These are phyloP conservation scores for Plasmodium yoelii DNA, from an alignment of 169 alveolate genomes.

Conservation along the genomic window DNA sequence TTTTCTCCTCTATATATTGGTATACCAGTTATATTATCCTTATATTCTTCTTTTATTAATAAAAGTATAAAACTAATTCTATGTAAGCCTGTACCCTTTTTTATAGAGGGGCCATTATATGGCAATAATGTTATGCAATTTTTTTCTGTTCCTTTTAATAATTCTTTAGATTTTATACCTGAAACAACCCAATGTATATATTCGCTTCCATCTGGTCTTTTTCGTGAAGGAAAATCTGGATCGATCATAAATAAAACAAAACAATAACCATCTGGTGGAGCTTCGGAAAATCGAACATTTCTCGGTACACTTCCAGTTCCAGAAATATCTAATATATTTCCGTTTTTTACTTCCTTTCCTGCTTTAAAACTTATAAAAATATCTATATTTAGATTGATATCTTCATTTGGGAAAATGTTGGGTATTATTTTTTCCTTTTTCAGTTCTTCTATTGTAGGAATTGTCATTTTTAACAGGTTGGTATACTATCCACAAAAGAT, in stretches of 20 bases:
- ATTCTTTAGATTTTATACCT: conserved; percentile 70
- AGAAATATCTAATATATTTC: conserved; percentile 45
- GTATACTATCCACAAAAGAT: not conserved
- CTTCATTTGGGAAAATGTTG: conserved; percentile 62
- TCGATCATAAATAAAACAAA: conserved; percentile 70
- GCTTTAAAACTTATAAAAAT: conserved; percentile 56
- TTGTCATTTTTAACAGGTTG: conserved; percentile 18
- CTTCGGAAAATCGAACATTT: conserved; percentile 63
- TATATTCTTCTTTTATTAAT: conserved; percentile 65
- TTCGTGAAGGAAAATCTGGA: conserved; percentile 70
- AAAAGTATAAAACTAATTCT: conserved; percentile 57
- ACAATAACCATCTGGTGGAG: conserved; percentile 74
- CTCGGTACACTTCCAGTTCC: conserved; percentile 76
- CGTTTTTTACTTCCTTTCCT: conserved; percentile 71
- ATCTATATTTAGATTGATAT: conserved; percentile 40
- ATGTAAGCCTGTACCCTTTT: conserved; percentile 72
- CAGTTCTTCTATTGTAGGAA: conserved; percentile 62
- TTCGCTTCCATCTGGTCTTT: conserved; percentile 73
- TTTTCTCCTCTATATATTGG: conserved; percentile 69
- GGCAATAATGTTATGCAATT: conserved; percentile 63
- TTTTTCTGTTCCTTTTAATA: conserved; percentile 65
- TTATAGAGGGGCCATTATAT: conserved; percentile 68
- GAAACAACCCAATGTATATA: conserved; percentile 73
- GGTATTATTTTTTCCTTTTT: conserved; percentile 73
- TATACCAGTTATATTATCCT: conserved; percentile 37